Base-by-base conservation (phyloP, 108 stramenopile genomes). In the Mediolabrus comicus region DNA sequence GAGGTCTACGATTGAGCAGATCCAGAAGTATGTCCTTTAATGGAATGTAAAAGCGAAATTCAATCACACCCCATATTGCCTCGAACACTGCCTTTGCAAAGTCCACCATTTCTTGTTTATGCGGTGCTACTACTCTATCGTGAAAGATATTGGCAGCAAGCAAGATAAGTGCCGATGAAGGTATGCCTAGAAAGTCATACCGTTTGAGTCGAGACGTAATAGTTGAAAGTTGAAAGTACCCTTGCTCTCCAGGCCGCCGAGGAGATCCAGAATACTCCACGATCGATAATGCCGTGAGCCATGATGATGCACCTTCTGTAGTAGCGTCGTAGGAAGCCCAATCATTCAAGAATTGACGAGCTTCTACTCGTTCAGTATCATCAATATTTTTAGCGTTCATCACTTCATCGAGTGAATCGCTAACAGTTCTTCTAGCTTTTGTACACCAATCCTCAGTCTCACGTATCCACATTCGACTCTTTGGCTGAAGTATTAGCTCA, bases 21-120 rank as follows among this genome's bases (percentile, higher is more conserved):
- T 87, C 87, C 25, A 81, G 65, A 3, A 86, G 31, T 53, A 92
- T 79, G 56, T 85, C 92, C 53, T 83, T 80, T 34, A 90, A 46
- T 10, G 92, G 92, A 2, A 77, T 74, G 72, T 86, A 90, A 56
- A 90, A 85, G 4, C 89, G 83, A 32, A 75, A 87, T 46, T 80
- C 74, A 56, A 92, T 43, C 29, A 90, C 87, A 30, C 76, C 77
- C 80, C 75, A 81, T 28, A 79, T 60, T 3, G 83, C 82, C 10
- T 51, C 16, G 17, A 71, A 76, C 2, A 77, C 58, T 17, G 67
- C 46, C 33, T 59, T 78, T 26, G 57, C 22, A 62, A 77, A 82
- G 39, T 75, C 57, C 17, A 80, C 25, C 27, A 88, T 74, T 62
- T 80, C 85, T 32, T 81, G 86, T 55, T 49, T 83, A 55, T 89